Base-by-base conservation (phyloP, 139 green algal species). In the Ostreobium quekettii region DNA sequence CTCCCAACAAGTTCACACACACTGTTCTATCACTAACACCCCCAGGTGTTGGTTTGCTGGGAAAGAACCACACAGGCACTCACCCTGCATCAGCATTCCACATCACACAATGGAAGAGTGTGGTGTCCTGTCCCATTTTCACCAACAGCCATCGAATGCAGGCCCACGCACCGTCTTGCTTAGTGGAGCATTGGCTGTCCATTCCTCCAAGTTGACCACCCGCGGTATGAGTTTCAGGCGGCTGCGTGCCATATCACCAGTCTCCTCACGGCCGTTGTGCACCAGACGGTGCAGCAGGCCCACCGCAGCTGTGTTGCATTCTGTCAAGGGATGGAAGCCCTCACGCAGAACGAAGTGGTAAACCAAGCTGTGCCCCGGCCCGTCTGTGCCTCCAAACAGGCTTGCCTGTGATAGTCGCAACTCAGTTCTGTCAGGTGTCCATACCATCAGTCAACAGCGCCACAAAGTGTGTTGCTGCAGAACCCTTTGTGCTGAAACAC, bases 161-260 rank as follows among this genome's bases (percentile, higher is more conserved):
- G n/a, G n/a, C 8, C 56, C 15, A 35, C 29, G 8, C 26, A 64
- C 56, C 1, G 83, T 48, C 31, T 67, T 47, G 28, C 74, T 87
- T 47, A 96, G 75, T 2, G 85, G 86, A 0, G 62, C 88, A 36
- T 74, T 76, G 8, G 61, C 59, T 0, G 80, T 79, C 87, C 86
- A 93, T 77, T 95, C 80, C 8, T 87, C 90, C 19, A 87, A 46
- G 67, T 96, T 96, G 30, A 82, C 76, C 3, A 93, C 78, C 3
- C 84, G 76, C 0, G 86, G 79, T n/a, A 96, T 87, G 42, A 96
- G 73, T 68, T 96, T 96, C 7, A 96, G 71, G 31, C 90, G 79
- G 36, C 91, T 83, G 0, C 88, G 76, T 0, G 85, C 90, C 2
- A 70, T 58, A 3, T 60, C 64, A 47, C 86, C 83, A 66, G 91